Conservation (phyloP, 2,329 filamentous ascomycete genomes). For the Myriangium duriaei region DNA sequence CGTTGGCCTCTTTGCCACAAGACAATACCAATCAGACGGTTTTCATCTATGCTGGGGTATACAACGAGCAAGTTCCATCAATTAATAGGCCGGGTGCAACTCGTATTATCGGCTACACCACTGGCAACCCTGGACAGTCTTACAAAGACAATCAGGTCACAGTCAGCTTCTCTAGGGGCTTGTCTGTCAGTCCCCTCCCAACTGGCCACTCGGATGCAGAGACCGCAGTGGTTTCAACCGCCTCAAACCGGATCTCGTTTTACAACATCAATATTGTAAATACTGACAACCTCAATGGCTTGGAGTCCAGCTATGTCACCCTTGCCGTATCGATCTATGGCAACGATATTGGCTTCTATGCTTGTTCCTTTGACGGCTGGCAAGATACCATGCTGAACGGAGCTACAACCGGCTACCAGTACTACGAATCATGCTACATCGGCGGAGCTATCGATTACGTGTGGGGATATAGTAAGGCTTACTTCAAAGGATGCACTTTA, state of each 20-base stretch:
- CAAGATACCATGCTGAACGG: conserved; percentile 22
- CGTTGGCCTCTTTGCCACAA: conserved; percentile 24
- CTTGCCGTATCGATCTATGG: conserved; percentile 24
- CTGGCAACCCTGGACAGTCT: conserved; percentile 21
- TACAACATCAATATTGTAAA: conserved; percentile 26
- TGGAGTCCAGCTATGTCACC: conserved; percentile 20
- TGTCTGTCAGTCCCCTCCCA: conserved; percentile 27
- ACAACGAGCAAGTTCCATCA: conserved; percentile 29
- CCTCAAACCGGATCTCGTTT: conserved; percentile 26
- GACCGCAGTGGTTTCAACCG: conserved; percentile 33
- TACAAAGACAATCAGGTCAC: conserved; percentile 27
- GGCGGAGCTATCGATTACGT: conserved; percentile 33
- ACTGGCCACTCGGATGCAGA: conserved; percentile 28
- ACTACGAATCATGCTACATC: conserved; percentile 26
- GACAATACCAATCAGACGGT: conserved; percentile 27
- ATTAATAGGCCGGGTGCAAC: conserved; percentile 30
- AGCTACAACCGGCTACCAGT: conserved; percentile 26
- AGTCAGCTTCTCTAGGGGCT: conserved; percentile 21
- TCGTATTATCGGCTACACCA: conserved; percentile 25
- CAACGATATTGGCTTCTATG: conserved; percentile 23
- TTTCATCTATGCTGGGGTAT: conserved; percentile 29
- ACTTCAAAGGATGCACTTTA: conserved; percentile 30
- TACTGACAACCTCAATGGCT: conserved; percentile 20
- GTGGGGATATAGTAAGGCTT: conserved; percentile 31
- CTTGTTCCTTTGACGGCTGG: conserved; percentile 20